These are phyloP conservation scores for Hyparrhenia diplandra DNA, from an alignment of 176 grass and related monocot species.

Conservation along the genomic window DNA sequence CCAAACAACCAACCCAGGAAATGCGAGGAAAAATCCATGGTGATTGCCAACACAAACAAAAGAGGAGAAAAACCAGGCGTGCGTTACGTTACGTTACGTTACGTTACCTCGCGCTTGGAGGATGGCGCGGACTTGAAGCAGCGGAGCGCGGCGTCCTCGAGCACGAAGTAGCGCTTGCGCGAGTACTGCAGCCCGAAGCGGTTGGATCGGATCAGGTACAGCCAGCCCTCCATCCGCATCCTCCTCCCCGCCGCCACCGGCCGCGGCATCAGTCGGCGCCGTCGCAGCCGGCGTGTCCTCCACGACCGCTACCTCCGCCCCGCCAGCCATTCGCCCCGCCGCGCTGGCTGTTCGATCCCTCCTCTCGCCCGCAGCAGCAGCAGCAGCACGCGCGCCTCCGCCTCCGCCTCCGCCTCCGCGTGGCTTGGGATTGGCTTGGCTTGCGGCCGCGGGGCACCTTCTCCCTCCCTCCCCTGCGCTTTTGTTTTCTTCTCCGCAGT, in stretches of 20 bases:
- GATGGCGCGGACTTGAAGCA: conserved; percentile 75
- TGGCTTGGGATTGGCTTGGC: neutral
- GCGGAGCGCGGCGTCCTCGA: conserved; percentile 64
- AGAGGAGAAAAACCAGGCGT: neutral
- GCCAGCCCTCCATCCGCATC: conserved; percentile 82
- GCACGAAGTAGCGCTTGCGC: conserved; percentile 92
- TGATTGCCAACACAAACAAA: neutral
- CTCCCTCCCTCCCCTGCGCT: neutral
- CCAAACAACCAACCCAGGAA: neutral
- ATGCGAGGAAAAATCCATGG: neutral
- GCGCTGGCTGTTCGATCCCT: neutral
- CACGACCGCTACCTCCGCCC: conserved; percentile 24
- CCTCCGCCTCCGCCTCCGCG: neutral
- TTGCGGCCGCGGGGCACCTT: conserved; percentile 23
- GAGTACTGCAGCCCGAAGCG: conserved; percentile 75
- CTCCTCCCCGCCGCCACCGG: conserved; percentile 10
- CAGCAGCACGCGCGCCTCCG: neutral
- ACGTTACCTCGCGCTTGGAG: conserved; percentile 66
- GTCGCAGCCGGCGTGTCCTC: conserved; percentile 4
- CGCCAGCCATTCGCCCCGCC: neutral
- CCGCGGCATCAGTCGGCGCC: neutral
- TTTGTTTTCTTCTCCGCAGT: conserved; percentile 33
- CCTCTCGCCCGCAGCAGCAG: neutral
- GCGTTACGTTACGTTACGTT: too few species aligned
- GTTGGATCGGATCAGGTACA: conserved; percentile 91